Percentiles rank a stretch among this genome's conserved stretches.
These are phyloP conservation scores for Vanrija pseudolonga DNA, from an alignment of 1,284 basidiomycete species.

Conservation along the genomic window DNA sequence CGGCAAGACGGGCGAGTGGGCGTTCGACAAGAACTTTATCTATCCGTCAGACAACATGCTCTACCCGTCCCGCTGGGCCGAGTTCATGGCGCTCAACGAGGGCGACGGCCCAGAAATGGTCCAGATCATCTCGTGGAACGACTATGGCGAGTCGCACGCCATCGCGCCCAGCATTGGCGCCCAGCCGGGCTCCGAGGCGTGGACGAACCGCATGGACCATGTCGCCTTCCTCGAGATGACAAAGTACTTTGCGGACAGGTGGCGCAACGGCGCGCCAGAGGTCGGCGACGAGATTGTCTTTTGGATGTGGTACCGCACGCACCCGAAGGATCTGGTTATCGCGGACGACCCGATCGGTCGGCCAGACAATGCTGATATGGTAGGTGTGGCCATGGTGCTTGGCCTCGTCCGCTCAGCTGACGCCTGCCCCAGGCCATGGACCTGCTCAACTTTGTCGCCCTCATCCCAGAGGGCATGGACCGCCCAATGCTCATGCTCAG, in stretches of 20 bases:
- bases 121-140: constrained; percentile 50
- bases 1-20: constrained; percentile 43
- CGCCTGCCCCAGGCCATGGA: constrained; percentile 44
- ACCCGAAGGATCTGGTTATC: constrained; percentile 22
- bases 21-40: constrained; percentile 50
- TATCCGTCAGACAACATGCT: constrained; percentile 49
- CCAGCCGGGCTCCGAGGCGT: constrained; percentile 43
- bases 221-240: constrained; percentile 45
- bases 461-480: constrained; percentile 13
- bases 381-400: constrained; percentile 22
- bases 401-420: not conserved
- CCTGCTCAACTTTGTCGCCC: constrained; percentile 39
- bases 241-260: constrained; percentile 29
- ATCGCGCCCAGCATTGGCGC: constrained; percentile 45
- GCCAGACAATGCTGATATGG: constrained; percentile 42
- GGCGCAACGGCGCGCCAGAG: constrained; percentile 25
- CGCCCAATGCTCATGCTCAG: constrained; percentile 14
- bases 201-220: constrained; percentile 45
- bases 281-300: constrained; percentile 17
- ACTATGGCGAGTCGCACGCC: constrained; percentile 47
- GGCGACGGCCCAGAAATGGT: constrained; percentile 38
- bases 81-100: constrained; percentile 29
- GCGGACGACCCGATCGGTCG: constrained; percentile 29
- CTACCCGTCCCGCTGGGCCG: constrained; percentile 40
- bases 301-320: constrained; percentile 43